Percentiles rank a stretch among this genome's conserved stretches.
These are phyloP conservation scores for Coemansia sp. DNA, from an alignment of 192 early-diverging fungal species.

Conservation along the genomic window DNA sequence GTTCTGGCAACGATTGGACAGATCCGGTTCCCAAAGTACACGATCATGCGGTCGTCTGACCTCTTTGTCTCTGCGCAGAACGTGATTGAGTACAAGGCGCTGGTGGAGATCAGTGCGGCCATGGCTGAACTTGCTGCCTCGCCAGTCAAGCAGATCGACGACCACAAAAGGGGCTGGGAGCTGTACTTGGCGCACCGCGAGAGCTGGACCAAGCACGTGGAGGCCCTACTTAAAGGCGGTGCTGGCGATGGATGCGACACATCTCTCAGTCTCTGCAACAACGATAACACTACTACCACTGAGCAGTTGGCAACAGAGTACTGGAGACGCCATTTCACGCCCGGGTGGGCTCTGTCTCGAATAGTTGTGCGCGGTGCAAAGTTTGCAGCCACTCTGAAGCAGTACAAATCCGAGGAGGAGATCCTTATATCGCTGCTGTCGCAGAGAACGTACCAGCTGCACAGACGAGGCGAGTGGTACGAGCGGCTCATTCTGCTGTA, in stretches of 20 bases:
- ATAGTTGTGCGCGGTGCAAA: constrained; percentile 59
- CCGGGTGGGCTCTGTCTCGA: constrained; percentile 63
- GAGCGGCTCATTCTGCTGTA: constrained; percentile 65
- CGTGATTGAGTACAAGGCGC: constrained; percentile 34
- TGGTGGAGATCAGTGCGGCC: constrained; percentile 24
- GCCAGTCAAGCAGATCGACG: constrained; percentile 28
- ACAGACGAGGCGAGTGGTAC: constrained; percentile 66
- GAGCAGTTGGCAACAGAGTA: constrained; percentile 27
- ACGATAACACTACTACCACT: not conserved
- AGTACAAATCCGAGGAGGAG: constrained; percentile 57
- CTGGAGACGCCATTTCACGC: constrained; percentile 52
- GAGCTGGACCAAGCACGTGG: constrained; percentile 20
- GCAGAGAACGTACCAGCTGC: constrained; percentile 58
- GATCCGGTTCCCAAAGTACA: constrained; percentile 39
- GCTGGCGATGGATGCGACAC: not conserved
- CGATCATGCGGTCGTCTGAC: constrained; percentile 33
- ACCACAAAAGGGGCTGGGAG: constrained; percentile 39
- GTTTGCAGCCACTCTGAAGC: constrained; percentile 58
- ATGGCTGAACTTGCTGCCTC: constrained; percentile 32
- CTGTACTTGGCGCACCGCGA: constrained; percentile 25
- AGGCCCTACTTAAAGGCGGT: not conserved
- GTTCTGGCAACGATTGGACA: constrained; percentile 37
- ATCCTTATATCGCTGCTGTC: constrained; percentile 60
- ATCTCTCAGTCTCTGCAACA: no score
- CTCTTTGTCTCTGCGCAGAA: constrained; percentile 44